These are phyloP conservation scores for Leccinum insolens DNA, from an alignment of 1,284 basidiomycete genomes.

Conservation along the genomic window DNA sequence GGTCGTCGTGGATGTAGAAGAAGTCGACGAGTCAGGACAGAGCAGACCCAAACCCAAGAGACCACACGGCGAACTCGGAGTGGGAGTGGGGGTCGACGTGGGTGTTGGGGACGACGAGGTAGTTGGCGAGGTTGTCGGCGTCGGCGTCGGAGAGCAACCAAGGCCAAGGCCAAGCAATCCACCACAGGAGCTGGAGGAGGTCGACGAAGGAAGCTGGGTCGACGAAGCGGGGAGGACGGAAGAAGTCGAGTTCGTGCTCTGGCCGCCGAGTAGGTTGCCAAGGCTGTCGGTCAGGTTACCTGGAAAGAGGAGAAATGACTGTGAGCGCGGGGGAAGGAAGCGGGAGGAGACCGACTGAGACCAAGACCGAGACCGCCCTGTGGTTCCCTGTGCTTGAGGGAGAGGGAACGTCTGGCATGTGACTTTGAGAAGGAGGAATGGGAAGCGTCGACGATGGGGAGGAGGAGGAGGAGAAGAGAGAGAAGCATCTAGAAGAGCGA, in stretches of 20 bases:
- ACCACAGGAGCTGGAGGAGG: conserved; percentile 14
- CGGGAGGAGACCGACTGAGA: conserved; percentile 17
- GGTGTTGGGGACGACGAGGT: background rate
- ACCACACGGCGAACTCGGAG: conserved; percentile 17
- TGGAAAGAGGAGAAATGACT: background rate
- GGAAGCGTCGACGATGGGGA: conserved; percentile 33
- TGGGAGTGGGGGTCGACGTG: background rate
- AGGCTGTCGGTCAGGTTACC: conserved; percentile 1
- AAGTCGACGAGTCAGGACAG: conserved; percentile 9
- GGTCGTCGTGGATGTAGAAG: conserved; percentile 14
- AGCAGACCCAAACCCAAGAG: conserved; percentile 17
- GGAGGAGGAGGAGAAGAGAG: conserved; percentile 29
- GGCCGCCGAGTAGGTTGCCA: background rate
- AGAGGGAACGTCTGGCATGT: conserved; percentile 42
- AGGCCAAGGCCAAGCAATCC: conserved; percentile 15
- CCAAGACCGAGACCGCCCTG: conserved; percentile 12
- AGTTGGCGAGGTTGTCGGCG: background rate
- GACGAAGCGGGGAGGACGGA: conserved; percentile 16
- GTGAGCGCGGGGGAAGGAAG: background rate
- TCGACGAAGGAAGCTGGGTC: conserved; percentile 5
- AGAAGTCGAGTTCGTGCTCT: conserved; percentile 8
- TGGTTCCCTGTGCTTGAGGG: conserved; percentile 35
- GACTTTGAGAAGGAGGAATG: conserved; percentile 40
- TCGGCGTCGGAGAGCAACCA: conserved; percentile 15
- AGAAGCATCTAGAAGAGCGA: conserved; percentile 23